Evolutionary conservation across 139 green algal genomes (phyloP).

Genomic region (Chlorella sp.): DNA sequence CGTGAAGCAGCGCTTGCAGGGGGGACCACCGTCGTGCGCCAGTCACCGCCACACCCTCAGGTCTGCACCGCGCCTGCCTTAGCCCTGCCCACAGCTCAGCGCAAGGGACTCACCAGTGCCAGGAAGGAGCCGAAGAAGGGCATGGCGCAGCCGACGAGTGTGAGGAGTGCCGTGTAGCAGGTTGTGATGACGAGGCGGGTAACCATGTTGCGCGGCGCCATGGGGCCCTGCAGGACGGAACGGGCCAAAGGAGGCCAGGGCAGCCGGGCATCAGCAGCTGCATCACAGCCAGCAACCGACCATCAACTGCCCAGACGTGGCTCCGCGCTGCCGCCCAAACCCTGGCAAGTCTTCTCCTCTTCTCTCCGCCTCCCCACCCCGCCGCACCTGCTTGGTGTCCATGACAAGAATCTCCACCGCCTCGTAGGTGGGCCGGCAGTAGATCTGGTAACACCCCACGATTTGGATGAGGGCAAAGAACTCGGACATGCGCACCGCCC

Average conservation of each 20-base stretch:
- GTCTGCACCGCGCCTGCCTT: background rate
- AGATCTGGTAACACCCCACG: constrained; percentile 60
- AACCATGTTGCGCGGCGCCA: constrained; percentile 34
- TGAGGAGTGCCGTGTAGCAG: constrained; percentile 43
- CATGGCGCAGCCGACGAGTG: constrained; percentile 39
- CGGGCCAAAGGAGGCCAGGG: background rate
- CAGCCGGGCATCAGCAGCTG: background rate
- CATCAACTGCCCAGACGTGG: too few relatives aligned
- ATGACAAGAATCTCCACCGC: background rate
- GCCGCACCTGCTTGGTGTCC: background rate
- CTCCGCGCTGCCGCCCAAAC: too few relatives aligned
- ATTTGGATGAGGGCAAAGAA: constrained; percentile 57
- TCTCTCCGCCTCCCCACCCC: too few relatives aligned
- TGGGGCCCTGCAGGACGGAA: constrained; percentile 1
- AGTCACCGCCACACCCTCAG: background rate
- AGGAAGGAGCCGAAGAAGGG: constrained; percentile 53
- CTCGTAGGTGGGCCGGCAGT: constrained; percentile 49
- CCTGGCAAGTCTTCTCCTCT: too few relatives aligned
- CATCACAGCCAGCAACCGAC: background rate
- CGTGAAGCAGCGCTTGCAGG: background rate
- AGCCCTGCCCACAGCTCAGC: background rate
- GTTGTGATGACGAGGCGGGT: constrained; percentile 37
- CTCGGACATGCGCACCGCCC: constrained; percentile 37
- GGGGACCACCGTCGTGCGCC: too few relatives aligned
- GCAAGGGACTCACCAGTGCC: constrained; percentile 26